These are phyloP conservation scores for Ganoderma sinense DNA, from an alignment of 1,284 basidiomycete species.

Conservation along the genomic window DNA sequence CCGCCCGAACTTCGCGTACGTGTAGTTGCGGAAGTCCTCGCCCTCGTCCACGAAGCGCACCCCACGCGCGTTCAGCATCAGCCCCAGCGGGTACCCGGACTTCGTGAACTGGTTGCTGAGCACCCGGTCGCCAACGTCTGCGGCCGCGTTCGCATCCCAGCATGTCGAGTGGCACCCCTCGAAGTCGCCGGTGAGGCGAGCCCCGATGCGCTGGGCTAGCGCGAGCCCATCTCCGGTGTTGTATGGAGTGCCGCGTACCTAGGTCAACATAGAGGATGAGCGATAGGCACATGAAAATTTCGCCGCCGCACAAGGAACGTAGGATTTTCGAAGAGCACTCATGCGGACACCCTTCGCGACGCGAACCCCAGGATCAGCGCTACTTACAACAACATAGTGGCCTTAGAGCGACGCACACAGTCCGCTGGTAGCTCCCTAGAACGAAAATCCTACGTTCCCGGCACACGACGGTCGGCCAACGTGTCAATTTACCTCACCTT, in stretches of 20 bases:
- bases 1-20: conserved; percentile 71
- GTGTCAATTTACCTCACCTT: conserved; percentile 54
- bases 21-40: conserved; percentile 74
- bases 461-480: background rate
- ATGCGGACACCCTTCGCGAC: too few relatives aligned
- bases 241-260: conserved; percentile 76
- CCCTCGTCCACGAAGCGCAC: conserved; percentile 74
- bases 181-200: conserved; percentile 66
- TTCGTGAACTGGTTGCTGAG: conserved; percentile 76
- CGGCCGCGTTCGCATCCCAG: conserved; percentile 71
- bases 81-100: conserved; percentile 73
- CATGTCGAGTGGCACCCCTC: conserved; percentile 71
- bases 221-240: conserved; percentile 70
- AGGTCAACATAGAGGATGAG: background rate
- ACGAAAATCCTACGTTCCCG: too few relatives aligned
- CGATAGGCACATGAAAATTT: background rate
- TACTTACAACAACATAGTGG: too few relatives aligned
- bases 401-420: too few relatives aligned
- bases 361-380: too few relatives aligned
- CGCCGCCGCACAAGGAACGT: too few relatives aligned
- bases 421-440: too few relatives aligned
- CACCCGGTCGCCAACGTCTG: conserved; percentile 57
- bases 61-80: conserved; percentile 68
- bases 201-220: conserved; percentile 60
- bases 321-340: too few relatives aligned